phyloP scores from a whole-genome alignment of 352 stramenopile species.

The Pythium monospermum region DNA sequence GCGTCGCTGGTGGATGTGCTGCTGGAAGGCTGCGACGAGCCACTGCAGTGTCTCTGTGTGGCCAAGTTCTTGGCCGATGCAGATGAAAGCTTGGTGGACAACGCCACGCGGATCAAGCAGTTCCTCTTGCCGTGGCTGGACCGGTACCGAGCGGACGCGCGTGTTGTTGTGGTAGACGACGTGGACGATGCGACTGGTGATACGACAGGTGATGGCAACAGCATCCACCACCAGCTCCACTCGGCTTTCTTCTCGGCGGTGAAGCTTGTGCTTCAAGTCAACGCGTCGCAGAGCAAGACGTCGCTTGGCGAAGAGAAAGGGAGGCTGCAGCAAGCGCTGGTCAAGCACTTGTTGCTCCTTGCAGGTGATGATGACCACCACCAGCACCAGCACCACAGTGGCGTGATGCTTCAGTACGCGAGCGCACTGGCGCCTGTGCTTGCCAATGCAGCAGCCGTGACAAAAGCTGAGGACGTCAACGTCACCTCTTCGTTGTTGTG shows the following conservation, averaged over 20 bases:
- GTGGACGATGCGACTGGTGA: background rate
- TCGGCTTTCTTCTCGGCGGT: conserved; percentile 25
- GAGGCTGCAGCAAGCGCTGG: conserved; percentile 41
- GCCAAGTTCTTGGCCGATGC: conserved; percentile 63
- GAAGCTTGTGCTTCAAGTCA: conserved; percentile 36
- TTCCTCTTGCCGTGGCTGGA: conserved; percentile 63
- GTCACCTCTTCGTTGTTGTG: background rate
- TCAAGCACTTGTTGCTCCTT: conserved; percentile 12
- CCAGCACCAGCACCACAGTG: conserved; percentile 27
- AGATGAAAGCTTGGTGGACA: conserved; percentile 26
- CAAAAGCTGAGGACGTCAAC: background rate
- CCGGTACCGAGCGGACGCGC: too few relatives aligned
- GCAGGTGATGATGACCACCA: conserved; percentile 22
- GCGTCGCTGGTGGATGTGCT: conserved; percentile 29
- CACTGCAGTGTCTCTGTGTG: conserved; percentile 17
- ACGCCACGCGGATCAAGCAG: conserved; percentile 26
- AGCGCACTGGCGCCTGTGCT: conserved; percentile 10
- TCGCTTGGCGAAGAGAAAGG: conserved; percentile 20
- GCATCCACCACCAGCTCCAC: background rate
- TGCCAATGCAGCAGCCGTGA: background rate
- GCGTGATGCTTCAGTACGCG: conserved; percentile 32
- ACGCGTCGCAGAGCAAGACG: conserved; percentile 10
- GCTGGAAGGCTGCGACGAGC: conserved; percentile 6
- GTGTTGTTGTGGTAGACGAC: too few relatives aligned
- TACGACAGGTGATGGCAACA: background rate